Base-by-base conservation (phyloP, 345 rosid species). In the Fremontodendron californicum region DNA sequence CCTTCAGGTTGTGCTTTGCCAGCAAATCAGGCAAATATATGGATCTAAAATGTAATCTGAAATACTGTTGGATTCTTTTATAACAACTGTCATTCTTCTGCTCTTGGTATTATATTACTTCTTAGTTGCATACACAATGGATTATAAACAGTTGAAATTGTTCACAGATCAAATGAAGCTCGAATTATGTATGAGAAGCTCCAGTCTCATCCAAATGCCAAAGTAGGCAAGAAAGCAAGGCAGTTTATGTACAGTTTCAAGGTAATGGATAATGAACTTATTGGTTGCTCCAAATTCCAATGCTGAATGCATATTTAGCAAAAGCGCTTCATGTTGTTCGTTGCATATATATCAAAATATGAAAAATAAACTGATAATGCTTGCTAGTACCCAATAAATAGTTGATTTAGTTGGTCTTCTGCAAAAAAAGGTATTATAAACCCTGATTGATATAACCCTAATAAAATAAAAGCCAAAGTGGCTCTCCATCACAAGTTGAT, bases 171-270 rank as follows among this genome's bases (percentile, higher is more conserved):
- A 83, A 84, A 82, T 33, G 89, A 88, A 82, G 98, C 98, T 80
- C 89, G 79, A 39, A 19, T 82, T 11, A 84, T 94, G 98, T 94
- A 94, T 23, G 97, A 90, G 84, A 94, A 89, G 87, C 98, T 94
- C 76, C 90, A 86, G 73, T 87, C 91, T n/a, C 98, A 93, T 81
- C 92, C 98, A 21, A 91, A 79, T 78, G 83, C 87, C 21, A 62
- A 79, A 79, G 92, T 94, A 71, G 88, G 91, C 85, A 94, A 89
- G 91, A 84, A 80, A 87, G 97, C 98, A 2, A 87, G 79, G 65
- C 93, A 91, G 80, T 88, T 93, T 75, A 49, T 87, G 78, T 91
- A 87, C 91, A 91, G 97, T 84, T 94, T 94, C 82, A 87, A 91
- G 98, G 98, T 94, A 87, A 78, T 69, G 75, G 48, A 57, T 40